Base-by-base conservation (phyloP, 163 green algal genomes). In the Scenedesmus sp. region DNA sequence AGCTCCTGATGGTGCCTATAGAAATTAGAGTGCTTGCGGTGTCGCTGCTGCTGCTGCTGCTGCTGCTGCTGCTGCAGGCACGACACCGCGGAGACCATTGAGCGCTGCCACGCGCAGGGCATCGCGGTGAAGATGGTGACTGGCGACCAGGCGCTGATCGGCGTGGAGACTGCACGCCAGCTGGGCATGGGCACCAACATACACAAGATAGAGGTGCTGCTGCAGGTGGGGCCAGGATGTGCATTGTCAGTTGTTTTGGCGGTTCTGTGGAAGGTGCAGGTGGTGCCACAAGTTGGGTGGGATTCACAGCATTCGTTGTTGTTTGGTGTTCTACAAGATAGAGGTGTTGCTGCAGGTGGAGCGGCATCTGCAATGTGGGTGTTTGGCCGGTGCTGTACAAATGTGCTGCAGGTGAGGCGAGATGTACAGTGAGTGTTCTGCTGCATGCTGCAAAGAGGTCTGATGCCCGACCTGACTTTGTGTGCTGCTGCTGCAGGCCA, bases 41-140 rank as follows among this genome's bases (percentile, higher is more conserved):
- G 34, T 46, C 34, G 34, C 34, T 46, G 34, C 34, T 46, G 34
- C 34, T 15, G 62, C 62, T 23, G 10, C 82, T 46, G 34, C 34
- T 46, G 34, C 34, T 46, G 34, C 34, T 46, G 34, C 34, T 46
- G 34, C 82, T 9, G 10, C 82, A 94, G 97, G 67, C 95, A 97
- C 91, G 97, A 99, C 95, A 99, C 97, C 87, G 97, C 97, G 94
- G 93, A 96, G 20, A 98, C 96, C 20, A 97, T 99, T 59, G 95
- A 97, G 92, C 23, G 84, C 18, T 89, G 84, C 84, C 60, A 82
- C 6, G 84, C 81, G 82, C 95, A 97, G 94, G 97, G 97, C 90
- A 96, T 98, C 84, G 86, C 92, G 59, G 97, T 99, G 10, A 99
- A 99, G 95, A 99, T 99, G 97, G 93, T 95, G 16, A 96, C 96